Conservation (phyloP, 1,284 basidiomycete genomes). For the Gymnopus androsaceus region DNA sequence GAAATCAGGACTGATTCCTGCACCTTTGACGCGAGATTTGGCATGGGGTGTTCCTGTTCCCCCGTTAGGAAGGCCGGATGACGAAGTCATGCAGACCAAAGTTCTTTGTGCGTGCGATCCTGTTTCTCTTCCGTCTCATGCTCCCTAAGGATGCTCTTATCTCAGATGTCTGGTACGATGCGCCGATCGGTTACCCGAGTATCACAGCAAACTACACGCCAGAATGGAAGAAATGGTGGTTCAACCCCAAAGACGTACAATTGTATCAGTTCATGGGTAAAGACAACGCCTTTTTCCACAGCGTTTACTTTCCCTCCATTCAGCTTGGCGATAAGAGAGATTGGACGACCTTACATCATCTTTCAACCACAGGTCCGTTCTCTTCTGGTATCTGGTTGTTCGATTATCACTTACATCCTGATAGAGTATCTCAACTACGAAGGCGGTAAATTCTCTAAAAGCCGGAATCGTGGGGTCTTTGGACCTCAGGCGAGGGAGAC, state of each 20-base stretch:
- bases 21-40: constrained; percentile 92
- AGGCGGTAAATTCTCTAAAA: constrained; percentile 99
- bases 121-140: not conserved
- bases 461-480: constrained; percentile 95
- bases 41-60: constrained; percentile 97
- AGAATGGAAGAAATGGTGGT: constrained; percentile 98
- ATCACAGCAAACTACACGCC: constrained; percentile 96
- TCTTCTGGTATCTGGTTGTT: constrained; percentile 4
- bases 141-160: constrained; percentile 16
- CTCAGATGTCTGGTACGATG: constrained; percentile 94
- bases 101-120: constrained; percentile 80
- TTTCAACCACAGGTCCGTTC: constrained; percentile 86
- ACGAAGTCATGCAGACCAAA: constrained; percentile 88
- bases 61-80: constrained; percentile 70
- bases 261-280: constrained; percentile 99
- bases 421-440: constrained; percentile 98
- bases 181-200: constrained; percentile 95
- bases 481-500: constrained; percentile 94
- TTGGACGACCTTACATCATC: constrained; percentile 95
- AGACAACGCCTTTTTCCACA: constrained; percentile 98
- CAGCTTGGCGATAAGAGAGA: constrained; percentile 86
- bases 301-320: constrained; percentile 92
- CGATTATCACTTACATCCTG: constrained; percentile 5
- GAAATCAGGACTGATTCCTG: constrained; percentile 85
- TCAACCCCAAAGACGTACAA: constrained; percentile 87